phyloP scores from a whole-genome alignment of 768 basidiomycete genomes.

The Leucogyrophana mollusca region DNA sequence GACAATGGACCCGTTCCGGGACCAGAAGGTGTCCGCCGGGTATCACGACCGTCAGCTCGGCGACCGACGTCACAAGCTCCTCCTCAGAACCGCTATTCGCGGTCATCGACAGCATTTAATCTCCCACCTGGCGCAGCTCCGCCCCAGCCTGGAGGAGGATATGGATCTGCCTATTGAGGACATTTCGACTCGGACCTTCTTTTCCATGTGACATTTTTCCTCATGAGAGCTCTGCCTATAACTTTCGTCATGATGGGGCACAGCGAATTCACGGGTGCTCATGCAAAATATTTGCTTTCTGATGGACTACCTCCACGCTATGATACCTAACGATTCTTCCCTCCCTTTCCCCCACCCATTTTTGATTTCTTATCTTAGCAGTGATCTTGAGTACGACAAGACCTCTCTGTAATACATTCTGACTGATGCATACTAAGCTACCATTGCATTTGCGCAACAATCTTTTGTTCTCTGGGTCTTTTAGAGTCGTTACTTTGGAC shows the following conservation, averaged over 20 bases:
- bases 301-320: background rate
- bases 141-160: slow-evolving; percentile 41
- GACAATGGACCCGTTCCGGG: slow-evolving; percentile 85
- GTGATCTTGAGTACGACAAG: too few species aligned
- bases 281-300: slow-evolving; percentile 3
- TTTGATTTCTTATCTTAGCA: background rate
- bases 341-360: background rate
- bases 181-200: background rate
- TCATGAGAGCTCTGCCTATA: background rate
- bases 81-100: slow-evolving; percentile 71
- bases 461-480: too few species aligned
- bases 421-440: too few species aligned
- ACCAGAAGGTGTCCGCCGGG: slow-evolving; percentile 75
- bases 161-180: slow-evolving; percentile 9
- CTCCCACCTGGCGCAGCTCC: slow-evolving; percentile 79
- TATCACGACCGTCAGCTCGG: slow-evolving; percentile 59
- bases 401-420: too few species aligned
- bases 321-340: slow-evolving; percentile 6
- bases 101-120: slow-evolving; percentile 47
- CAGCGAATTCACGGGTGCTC: slow-evolving; percentile 5
- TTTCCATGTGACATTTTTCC: slow-evolving; percentile 6
- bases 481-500: too few species aligned
- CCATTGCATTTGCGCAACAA: too few species aligned
- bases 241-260: slow-evolving; percentile 2
- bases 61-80: slow-evolving; percentile 61